Conservation (phyloP, 768 basidiomycete genomes). For the Strobilomyces confusus region DNA sequence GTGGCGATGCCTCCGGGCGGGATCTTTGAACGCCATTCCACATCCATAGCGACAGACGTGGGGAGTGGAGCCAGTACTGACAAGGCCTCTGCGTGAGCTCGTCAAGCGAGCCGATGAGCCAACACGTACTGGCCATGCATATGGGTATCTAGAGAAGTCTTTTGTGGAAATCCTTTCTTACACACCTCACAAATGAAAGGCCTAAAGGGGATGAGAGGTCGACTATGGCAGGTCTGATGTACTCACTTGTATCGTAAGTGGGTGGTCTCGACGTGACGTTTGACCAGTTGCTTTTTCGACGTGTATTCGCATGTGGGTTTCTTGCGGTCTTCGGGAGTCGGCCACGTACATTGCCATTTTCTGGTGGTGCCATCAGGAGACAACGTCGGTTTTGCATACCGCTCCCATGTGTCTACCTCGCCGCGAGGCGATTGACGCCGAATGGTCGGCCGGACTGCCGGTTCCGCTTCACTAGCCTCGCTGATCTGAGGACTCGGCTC, state of each 20-base stretch:
- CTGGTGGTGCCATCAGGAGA: conserved; percentile 32
- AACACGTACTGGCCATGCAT: conserved; percentile 47
- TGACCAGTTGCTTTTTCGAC: conserved; percentile 62
- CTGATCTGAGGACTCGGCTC: conserved; percentile 30
- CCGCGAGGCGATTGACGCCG: conserved; percentile 27
- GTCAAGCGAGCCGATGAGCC: neutral
- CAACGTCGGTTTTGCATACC: conserved; percentile 32
- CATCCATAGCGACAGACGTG: conserved; percentile 52
- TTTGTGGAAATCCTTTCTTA: conserved; percentile 53
- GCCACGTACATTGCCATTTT: conserved; percentile 42
- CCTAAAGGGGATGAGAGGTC: conserved; percentile 32
- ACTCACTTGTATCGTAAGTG: conserved; percentile 59
- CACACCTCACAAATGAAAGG: conserved; percentile 51
- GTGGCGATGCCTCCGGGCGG: conserved; percentile 60
- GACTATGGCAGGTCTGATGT: conserved; percentile 7
- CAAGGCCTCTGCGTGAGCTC: conserved; percentile 11
- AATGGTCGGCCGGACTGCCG: conserved; percentile 10
- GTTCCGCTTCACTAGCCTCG: conserved; percentile 28
- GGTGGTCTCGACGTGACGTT: conserved; percentile 61
- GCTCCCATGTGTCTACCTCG: conserved; percentile 32
- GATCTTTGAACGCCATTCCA: conserved; percentile 55
- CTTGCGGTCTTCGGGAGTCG: conserved; percentile 31
- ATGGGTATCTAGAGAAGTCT: conserved; percentile 57
- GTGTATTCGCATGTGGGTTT: conserved; percentile 38
- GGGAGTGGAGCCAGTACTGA: conserved; percentile 54